Base-by-base conservation (phyloP, 805 yeast genomes). In the Nakazawaea peltata region DNA sequence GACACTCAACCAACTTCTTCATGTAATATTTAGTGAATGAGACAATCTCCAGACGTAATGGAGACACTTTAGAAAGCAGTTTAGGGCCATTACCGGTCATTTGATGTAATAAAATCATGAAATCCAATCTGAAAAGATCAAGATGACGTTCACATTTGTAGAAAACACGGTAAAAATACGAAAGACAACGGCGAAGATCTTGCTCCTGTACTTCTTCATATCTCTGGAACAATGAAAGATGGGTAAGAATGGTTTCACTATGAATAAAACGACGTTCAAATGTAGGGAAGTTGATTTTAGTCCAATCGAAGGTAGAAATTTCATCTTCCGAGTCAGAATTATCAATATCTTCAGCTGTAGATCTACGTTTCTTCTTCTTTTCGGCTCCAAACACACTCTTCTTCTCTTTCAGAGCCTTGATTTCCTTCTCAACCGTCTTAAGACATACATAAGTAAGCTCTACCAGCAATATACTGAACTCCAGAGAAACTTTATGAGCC, bases 91-190 rank as follows among this genome's bases (percentile, higher is more conserved):
- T 66, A 10, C 75, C 59, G 5, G 81, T 57, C 46, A 81, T 59
- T 19, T 69, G 63, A 47, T 75, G 69, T 1, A 83, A 50, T 2
- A 70, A 49, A 12, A 66, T 51, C 69, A 90, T 70, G 49, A 92
- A 75, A 51, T 88, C 96, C 23, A 92, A 50, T 33, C 95, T 62
- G 46, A 67, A 78, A 23, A 83, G 53, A 23, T 71, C 57, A 0
- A 77, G 61, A 28, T 77, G 74, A 33, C 65, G 68, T 39, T 81
- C 79, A 27, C 74, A 68, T 32, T 74, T 66, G 32, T 80, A 77
- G 44, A 86, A 75, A 1, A 85, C 56, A 21, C 83, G 63, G 49
- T 83, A 85, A 48, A 87, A 76, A 49, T 73, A 90, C 1, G 80
- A 63, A 7, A 92, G 50, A 9, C 81, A 77, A 32, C 69, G 66